phyloP scores from a whole-genome alignment of 305 asterid genomes.

The Fraxinus angustifolia region DNA sequence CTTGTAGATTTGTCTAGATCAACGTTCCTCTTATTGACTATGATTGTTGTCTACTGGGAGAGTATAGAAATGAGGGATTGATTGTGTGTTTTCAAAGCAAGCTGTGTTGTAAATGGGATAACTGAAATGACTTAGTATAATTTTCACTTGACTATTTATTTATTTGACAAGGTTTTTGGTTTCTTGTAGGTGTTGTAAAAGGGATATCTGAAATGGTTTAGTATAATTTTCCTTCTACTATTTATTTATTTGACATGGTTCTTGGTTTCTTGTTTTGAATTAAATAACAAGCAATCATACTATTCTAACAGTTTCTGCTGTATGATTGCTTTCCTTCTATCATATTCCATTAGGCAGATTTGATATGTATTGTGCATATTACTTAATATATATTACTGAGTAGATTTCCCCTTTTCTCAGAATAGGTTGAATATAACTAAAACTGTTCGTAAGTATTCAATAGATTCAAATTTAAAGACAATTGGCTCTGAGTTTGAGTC shows the following conservation, averaged over 20 bases:
- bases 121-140: background rate
- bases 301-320: background rate
- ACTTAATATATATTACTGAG: slow-evolving; percentile 16
- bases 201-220: background rate
- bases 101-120: background rate
- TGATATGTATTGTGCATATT: background rate
- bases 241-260: background rate
- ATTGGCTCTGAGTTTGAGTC: slow-evolving; percentile 79
- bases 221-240: background rate
- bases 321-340: background rate
- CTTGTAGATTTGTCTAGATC: background rate
- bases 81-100: background rate
- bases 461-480: slow-evolving; percentile 66
- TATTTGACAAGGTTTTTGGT: background rate
- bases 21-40: background rate
- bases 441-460: slow-evolving; percentile 75
- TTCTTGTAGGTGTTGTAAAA: background rate
- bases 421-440: slow-evolving; percentile 89
- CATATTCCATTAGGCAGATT: background rate
- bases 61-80: background rate
- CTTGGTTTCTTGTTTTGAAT: background rate
- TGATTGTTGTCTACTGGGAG: background rate
- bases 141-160: background rate
- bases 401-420: slow-evolving; percentile 41
- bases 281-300: background rate